Percentiles rank a stretch among this genome's conserved stretches.
These are phyloP conservation scores for Saccharomyces pastorianus DNA, from an alignment of 1,139 yeast genomes.

Conservation along the genomic window DNA sequence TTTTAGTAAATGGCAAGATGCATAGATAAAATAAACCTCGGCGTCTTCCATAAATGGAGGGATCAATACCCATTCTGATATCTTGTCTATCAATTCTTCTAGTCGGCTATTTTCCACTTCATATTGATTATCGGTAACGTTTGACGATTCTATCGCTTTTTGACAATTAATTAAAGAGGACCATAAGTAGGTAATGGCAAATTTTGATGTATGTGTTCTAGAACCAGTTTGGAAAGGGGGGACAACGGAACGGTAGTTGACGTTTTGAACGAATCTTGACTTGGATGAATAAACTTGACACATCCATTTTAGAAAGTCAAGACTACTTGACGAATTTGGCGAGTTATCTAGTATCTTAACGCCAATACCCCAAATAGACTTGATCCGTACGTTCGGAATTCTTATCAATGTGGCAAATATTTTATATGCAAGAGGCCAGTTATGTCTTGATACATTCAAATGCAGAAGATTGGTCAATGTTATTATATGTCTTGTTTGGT, in stretches of 20 bases:
- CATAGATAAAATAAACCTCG: conserved; percentile 28
- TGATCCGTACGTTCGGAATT: conserved; percentile 42
- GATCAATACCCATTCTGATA: conserved; percentile 23
- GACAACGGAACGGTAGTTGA: conserved; percentile 16
- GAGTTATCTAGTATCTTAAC: conserved; percentile 35
- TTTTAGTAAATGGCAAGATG: conserved; percentile 23
- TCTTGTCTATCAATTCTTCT: conserved; percentile 19
- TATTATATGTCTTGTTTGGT: conserved; percentile 22
- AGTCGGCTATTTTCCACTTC: conserved; percentile 6
- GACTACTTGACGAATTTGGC: conserved; percentile 10
- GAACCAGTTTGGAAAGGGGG: conserved; percentile 36
- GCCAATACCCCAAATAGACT: conserved; percentile 55
- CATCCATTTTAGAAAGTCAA: conserved; percentile 31
- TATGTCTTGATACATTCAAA: conserved; percentile 36
- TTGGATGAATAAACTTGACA: conserved; percentile 24
- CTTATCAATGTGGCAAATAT: conserved; percentile 44
- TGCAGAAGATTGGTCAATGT: conserved; percentile 32
- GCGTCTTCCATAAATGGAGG: conserved; percentile 32
- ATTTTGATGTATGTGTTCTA: conserved; percentile 32
- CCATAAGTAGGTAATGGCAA: conserved; percentile 34
- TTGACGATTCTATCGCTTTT: conserved; percentile 5
- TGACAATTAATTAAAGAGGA: conserved; percentile 17
- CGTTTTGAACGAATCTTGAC: conserved; percentile 18
- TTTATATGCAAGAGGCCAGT: conserved; percentile 51
- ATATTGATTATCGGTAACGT: not conserved